Evolutionary conservation across 2,329 filamentous ascomycete genomes (phyloP), one percentile per base, ranked within the genome.

Genomic region (Daldinia sp.): DNA sequence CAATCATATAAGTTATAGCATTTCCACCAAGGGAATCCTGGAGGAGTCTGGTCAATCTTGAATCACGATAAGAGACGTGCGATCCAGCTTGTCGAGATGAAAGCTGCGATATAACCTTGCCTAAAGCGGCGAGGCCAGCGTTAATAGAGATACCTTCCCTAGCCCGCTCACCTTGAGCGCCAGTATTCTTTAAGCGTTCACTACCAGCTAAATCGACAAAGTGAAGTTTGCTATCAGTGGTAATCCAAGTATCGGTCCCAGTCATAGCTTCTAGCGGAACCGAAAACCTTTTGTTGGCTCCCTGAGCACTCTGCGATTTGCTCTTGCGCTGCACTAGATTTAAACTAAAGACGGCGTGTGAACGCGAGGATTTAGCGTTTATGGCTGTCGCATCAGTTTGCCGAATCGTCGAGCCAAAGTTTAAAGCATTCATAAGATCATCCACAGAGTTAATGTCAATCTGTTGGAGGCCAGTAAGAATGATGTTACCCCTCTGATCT

Each of bases 1-100:
- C 95, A 79, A 99, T 95, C 95, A 99, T 98, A 80, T 98, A 99
- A 0, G 95, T 99, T 75, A 97, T 96, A 32, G 95, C 95, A 75
- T 96, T 98, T 3, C 95, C 95, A 59, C 95, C 95, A 4, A 99
- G 84, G 0, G 95, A 99, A 78, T 99, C 95, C 81, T 99, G 95
- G 15, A 99, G 86, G 21, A 99, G 83, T 62, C 95, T 90, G 9
- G 95, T 99, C 70, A 99, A 87, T 76, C 93, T 94, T n/a, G 95
- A 98, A 79, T 99, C 95, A 67, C 95, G 92, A 76, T 99, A 99
- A 1, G 95, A 99, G 59, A 99, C 94, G 78, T 98, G 93, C 3
- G 93, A 90, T 48, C 93, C 93, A 43, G 91, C 81, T 68, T 93
- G 89, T 62, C 94, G 91, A 15, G 94, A 96, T 0, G 95, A 99